Percentiles rank a stretch among this genome's conserved stretches.
These are phyloP conservation scores for Aspergillus indologenus DNA, from an alignment of 495 filamentous ascomycete genomes.

Conservation along the genomic window DNA sequence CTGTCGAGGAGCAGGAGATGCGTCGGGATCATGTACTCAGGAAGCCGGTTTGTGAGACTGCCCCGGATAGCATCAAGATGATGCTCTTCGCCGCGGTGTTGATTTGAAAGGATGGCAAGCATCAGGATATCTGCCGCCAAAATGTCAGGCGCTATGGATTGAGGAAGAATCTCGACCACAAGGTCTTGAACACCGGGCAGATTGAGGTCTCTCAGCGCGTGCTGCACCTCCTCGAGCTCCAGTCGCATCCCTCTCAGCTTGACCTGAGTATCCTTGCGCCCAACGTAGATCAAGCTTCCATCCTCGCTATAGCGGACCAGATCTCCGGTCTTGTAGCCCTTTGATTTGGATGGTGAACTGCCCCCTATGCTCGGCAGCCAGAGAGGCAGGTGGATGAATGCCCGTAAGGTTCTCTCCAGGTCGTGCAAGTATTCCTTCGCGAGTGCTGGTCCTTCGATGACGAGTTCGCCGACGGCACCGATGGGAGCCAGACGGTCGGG, in stretches of 20 bases:
- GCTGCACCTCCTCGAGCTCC: background rate
- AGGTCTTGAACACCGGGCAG: no score
- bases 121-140: no score
- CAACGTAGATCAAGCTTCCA: background rate
- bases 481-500: slow-evolving; percentile 42
- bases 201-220: no score
- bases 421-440: slow-evolving; percentile 47
- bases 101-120: no score
- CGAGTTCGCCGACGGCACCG: slow-evolving; percentile 51
- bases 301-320: background rate
- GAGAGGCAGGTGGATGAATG: background rate
- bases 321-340: slow-evolving; percentile 1
- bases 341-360: slow-evolving; percentile 27
- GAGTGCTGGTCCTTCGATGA: slow-evolving; percentile 50
- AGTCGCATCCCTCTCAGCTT: slow-evolving; percentile 2
- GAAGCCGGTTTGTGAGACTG: no score
- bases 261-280: slow-evolving; percentile 3
- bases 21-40: no score
- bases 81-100: no score
- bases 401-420: slow-evolving; percentile 31
- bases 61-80: no score
- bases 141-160: no score
- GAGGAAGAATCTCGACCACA: no score
- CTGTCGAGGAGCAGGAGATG: no score
- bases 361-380: slow-evolving; percentile 8